A percentile compares a stretch with the other conserved stretches of the same genome.
phyloP scores from a whole-genome alignment of 2,329 filamentous ascomycete genomes.

The Pyrenochaeta sp. region DNA sequence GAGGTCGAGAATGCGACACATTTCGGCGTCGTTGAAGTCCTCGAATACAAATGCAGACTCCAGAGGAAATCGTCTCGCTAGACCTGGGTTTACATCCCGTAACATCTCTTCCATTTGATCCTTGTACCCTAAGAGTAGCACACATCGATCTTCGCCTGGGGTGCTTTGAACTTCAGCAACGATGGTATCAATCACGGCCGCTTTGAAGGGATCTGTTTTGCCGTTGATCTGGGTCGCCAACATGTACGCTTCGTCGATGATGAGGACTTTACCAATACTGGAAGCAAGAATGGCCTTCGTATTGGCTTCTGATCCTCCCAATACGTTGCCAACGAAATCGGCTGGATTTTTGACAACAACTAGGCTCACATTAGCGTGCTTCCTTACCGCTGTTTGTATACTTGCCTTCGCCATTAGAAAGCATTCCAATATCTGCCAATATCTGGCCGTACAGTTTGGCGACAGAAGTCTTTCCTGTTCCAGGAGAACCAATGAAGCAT shows the following conservation, averaged over 20 bases:
- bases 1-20: slow-evolving; percentile 66
- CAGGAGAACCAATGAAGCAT: slow-evolving; percentile 74
- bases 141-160: slow-evolving; percentile 74
- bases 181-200: slow-evolving; percentile 74
- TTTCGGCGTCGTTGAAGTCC: slow-evolving; percentile 68
- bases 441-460: slow-evolving; percentile 76
- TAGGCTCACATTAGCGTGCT: slow-evolving; percentile 31
- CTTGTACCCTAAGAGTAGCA: slow-evolving; percentile 74
- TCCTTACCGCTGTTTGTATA: not conserved
- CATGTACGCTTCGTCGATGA: slow-evolving; percentile 83
- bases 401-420: slow-evolving; percentile 72
- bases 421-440: slow-evolving; percentile 69
- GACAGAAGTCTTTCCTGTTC: slow-evolving; percentile 79
- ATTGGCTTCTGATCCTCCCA: slow-evolving; percentile 73
- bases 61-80: slow-evolving; percentile 70
- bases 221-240: slow-evolving; percentile 55
- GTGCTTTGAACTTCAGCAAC: slow-evolving; percentile 75
- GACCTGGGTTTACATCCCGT: slow-evolving; percentile 74
- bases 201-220: slow-evolving; percentile 65
- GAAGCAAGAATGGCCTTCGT: slow-evolving; percentile 75
- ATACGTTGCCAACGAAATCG: slow-evolving; percentile 70
- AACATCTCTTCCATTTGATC: slow-evolving; percentile 76
- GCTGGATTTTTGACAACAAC: slow-evolving; percentile 75
- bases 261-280: slow-evolving; percentile 74
- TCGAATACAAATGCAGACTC: slow-evolving; percentile 71